Evolutionary conservation across 495 filamentous ascomycete species (phyloP), one percentile per base, ranked within the genome.

Genomic region (Neurospora sp.): DNA sequence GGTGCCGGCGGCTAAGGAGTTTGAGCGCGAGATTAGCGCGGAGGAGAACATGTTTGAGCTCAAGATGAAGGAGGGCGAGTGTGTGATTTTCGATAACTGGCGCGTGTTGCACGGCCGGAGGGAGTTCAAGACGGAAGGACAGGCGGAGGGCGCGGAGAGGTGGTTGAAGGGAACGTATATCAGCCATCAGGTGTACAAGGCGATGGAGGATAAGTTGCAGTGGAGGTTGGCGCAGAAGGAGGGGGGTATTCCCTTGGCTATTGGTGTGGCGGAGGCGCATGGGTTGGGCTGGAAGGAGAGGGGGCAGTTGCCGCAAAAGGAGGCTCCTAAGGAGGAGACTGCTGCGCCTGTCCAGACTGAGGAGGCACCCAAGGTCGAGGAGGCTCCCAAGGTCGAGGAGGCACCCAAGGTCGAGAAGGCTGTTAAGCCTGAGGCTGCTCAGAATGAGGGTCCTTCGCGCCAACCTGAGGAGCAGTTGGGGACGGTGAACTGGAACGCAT

Each of bases 111-210:
- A 98, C 83, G 94, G 92, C 0, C 85, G 95, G 35, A 84, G 83
- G 10, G 85, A 88, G 46, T 98, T 97, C 82, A 86, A 92, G 75
- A 82, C 87, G 9, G 71, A 70, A 0, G 48, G 72, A 1, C 54
- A 62, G 54, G 12, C 54, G 54, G 85, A 86, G 1, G 90, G 89
- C 6, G 86, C 89, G 70, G 54, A 62, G 54, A 83, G 94, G 69
- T 97, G 93, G 93, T 80, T 97, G 27, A 93, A 92, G 78, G 95
- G 94, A 4, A 85, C 92, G 0, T 98, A 97, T 83, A 84, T 98
- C 11, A 89, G 93, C 70, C 82, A 87, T 5, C 92, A 97, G 82
- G 88, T 87, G 2, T 89, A 90, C 72, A 79, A 16, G 44, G 79
- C 72, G 27, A 69, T 35, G 69, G 73, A 79, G 70, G 90, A 88